Conservation (phyloP, 2,329 filamentous ascomycete species). For the Fusarium sp. region DNA sequence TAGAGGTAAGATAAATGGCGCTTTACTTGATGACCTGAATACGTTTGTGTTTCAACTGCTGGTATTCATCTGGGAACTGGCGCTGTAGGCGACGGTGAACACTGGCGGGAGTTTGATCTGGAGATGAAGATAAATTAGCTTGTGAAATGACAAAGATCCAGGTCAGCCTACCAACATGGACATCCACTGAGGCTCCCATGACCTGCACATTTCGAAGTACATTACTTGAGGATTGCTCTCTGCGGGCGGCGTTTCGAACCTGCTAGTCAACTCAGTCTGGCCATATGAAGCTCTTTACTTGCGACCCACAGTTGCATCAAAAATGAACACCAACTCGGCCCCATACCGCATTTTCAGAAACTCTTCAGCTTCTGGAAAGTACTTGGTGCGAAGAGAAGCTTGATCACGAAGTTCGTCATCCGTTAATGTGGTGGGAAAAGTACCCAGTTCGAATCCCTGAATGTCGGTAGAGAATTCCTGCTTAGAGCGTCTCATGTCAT, state of each 20-base stretch:
- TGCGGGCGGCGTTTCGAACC: neutral
- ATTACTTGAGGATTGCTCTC: neutral
- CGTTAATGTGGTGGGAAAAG: neutral
- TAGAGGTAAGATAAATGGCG: too few relatives aligned
- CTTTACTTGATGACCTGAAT: neutral
- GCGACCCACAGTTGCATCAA: constrained; percentile 1
- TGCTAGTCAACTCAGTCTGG: too few relatives aligned
- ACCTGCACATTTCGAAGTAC: neutral
- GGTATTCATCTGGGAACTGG: neutral
- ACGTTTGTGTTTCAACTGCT: neutral
- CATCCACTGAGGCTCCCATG: neutral
- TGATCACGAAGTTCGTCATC: neutral
- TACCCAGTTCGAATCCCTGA: neutral
- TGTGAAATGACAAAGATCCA: too few relatives aligned
- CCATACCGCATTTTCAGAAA: neutral
- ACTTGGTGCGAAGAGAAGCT: neutral
- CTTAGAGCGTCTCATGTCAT: neutral
- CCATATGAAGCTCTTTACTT: too few relatives aligned
- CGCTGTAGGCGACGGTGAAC: neutral
- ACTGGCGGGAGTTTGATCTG: neutral
- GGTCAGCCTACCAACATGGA: neutral
- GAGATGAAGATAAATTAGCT: too few relatives aligned
- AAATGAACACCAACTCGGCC: neutral
- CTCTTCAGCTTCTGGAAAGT: neutral
- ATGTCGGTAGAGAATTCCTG: neutral